A percentile compares a stretch with the other conserved stretches of the same genome.
Conservation (phyloP, 2,329 filamentous ascomycete genomes). For the Parasarocladium wereldwijsianum region DNA sequence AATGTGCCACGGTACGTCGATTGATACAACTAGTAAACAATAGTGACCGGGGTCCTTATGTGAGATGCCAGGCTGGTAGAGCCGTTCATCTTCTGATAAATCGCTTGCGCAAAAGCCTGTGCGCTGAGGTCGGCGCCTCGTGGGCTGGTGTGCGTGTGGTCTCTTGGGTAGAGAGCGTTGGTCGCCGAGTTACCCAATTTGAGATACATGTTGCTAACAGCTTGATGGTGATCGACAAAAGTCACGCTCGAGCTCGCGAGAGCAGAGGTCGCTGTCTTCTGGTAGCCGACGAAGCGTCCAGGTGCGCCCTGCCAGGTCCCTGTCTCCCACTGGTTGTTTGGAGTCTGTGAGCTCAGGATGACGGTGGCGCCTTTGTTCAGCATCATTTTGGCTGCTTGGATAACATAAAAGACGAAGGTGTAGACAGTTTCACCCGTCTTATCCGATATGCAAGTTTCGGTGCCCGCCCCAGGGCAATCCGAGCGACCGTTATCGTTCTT, state of each 20-base stretch:
- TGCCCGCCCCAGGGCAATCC: conserved; percentile 39
- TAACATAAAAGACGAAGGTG: conserved; percentile 45
- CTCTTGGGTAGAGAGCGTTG: conserved; percentile 38
- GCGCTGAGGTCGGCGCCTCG: conserved; percentile 40
- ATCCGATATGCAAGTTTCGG: conserved; percentile 30
- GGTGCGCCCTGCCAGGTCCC: conserved; percentile 33
- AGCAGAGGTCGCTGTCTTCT: conserved; percentile 22
- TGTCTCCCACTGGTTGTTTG: conserved; percentile 43
- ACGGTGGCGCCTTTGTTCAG: conserved; percentile 44
- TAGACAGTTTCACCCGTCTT: conserved; percentile 32
- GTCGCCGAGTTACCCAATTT: conserved; percentile 32
- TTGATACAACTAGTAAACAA: conserved; percentile 8
- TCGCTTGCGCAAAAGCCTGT: conserved; percentile 31
- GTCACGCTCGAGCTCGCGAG: conserved; percentile 25
- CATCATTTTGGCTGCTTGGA: conserved; percentile 38
- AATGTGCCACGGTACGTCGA: too few species aligned
- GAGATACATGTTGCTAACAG: conserved; percentile 37
- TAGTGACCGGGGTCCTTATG: conserved; percentile 11
- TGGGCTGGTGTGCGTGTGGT: conserved; percentile 48
- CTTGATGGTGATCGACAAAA: conserved; percentile 46
- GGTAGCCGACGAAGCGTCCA: conserved; percentile 41
- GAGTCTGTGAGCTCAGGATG: conserved; percentile 41
- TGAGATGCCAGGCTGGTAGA: conserved; percentile 11
- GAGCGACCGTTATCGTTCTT: conserved; percentile 45
- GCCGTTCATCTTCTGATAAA: conserved; percentile 15